phyloP scores from a whole-genome alignment of 2,329 filamentous ascomycete genomes.

The Colletotrichum noveboracense region DNA sequence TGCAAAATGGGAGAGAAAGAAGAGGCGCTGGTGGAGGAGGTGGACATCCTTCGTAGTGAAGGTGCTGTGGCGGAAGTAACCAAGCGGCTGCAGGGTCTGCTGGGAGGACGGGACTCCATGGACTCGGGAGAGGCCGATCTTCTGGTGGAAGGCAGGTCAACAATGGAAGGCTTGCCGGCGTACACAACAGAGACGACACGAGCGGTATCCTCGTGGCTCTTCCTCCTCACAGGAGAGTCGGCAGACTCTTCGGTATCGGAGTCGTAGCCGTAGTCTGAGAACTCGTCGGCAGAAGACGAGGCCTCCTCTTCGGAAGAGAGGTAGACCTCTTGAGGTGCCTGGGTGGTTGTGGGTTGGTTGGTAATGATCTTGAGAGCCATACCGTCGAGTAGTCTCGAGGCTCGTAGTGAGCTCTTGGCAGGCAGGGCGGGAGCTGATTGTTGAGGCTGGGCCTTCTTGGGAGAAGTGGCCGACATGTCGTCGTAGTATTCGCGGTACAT shows the following conservation, averaged over 20 bases:
- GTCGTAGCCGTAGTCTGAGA: slow-evolving; percentile 58
- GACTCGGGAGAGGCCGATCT: slow-evolving; percentile 50
- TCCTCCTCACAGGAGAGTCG: slow-evolving; percentile 35
- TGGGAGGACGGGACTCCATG: slow-evolving; percentile 31
- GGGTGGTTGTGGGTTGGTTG: slow-evolving; percentile 32
- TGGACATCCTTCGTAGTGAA: slow-evolving; percentile 33
- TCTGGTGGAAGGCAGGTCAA: slow-evolving; percentile 47
- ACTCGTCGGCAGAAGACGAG: slow-evolving; percentile 66
- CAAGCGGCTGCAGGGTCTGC: slow-evolving; percentile 23
- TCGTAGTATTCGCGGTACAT: slow-evolving; percentile 26
- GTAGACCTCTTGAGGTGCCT: slow-evolving; percentile 63
- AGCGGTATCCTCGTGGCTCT: slow-evolving; percentile 60
- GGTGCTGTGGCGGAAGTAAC: slow-evolving; percentile 32
- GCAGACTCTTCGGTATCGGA: slow-evolving; percentile 37
- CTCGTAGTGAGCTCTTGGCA: slow-evolving; percentile 53
- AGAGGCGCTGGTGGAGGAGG: slow-evolving; percentile 37
- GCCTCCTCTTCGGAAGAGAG: slow-evolving; percentile 71
- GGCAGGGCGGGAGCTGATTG: slow-evolving; percentile 50
- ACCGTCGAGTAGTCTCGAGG: slow-evolving; percentile 49
- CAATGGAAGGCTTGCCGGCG: slow-evolving; percentile 63
- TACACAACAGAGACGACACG: slow-evolving; percentile 64
- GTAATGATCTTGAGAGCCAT: slow-evolving; percentile 35
- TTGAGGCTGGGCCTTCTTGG: slow-evolving; percentile 22
- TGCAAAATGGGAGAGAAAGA: slow-evolving; percentile 36
- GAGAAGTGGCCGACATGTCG: slow-evolving; percentile 20